Conservation (phyloP, 2,329 filamentous ascomycete genomes). For the Penicillium verrucosum region DNA sequence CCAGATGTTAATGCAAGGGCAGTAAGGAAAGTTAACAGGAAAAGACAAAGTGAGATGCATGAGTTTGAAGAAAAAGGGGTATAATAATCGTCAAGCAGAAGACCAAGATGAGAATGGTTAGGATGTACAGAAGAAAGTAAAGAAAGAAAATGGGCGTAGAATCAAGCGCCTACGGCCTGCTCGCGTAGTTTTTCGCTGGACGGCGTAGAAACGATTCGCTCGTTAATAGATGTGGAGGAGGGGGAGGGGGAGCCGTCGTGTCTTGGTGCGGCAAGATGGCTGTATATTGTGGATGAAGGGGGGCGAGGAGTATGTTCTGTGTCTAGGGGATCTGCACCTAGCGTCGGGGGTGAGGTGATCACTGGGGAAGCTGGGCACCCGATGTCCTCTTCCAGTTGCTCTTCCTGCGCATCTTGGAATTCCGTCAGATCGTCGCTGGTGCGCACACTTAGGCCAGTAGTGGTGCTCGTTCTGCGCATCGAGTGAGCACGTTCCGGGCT, state of each 20-base stretch:
- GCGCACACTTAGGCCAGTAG: constrained; percentile 57
- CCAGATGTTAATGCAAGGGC: constrained; percentile 16
- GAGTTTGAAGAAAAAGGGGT: constrained; percentile 13
- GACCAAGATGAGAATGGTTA: constrained; percentile 15
- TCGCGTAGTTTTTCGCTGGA: constrained; percentile 24
- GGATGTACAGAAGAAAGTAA: constrained; percentile 17
- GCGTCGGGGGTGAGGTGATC: neutral
- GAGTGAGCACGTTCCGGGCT: constrained; percentile 57
- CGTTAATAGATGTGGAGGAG: constrained; percentile 17
- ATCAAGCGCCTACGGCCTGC: constrained; percentile 22
- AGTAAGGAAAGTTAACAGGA: constrained; percentile 6
- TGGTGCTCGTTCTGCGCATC: constrained; percentile 62
- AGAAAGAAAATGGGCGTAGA: neutral
- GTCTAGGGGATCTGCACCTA: neutral
- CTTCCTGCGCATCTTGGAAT: constrained; percentile 23
- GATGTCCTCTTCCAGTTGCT: constrained; percentile 12
- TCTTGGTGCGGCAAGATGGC: constrained; percentile 13
- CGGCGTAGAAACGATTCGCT: constrained; percentile 16
- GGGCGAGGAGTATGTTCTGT: neutral
- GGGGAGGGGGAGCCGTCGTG: constrained; percentile 14
- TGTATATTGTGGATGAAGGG: constrained; percentile 8
- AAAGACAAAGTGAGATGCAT: constrained; percentile 9
- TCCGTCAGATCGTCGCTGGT: constrained; percentile 25
- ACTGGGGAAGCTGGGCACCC: constrained; percentile 2
- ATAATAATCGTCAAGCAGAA: constrained; percentile 16